A percentile compares a stretch with the other conserved stretches of the same genome.
Conservation (phyloP, 768 basidiomycete genomes). For the Dentipellis fragilis region DNA sequence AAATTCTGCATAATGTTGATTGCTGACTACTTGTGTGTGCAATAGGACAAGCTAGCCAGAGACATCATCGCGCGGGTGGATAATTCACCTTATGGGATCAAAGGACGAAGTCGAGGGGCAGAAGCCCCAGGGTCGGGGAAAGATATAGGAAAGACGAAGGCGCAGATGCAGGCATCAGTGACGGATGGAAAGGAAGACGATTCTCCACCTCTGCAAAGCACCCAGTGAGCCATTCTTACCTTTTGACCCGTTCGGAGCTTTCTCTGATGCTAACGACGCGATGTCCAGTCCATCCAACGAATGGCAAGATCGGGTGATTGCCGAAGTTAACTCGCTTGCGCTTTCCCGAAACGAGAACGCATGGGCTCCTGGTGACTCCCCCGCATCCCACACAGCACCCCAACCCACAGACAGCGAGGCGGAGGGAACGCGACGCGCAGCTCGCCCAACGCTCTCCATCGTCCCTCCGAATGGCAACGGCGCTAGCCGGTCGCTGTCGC, state of each 20-base stretch:
- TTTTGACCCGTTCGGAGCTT: not conserved
- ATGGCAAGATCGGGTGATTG: constrained; percentile 66
- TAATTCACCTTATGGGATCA: constrained; percentile 66
- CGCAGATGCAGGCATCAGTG: constrained; percentile 24
- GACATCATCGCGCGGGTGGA: constrained; percentile 82
- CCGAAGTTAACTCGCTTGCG: constrained; percentile 19
- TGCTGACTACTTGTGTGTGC: not conserved
- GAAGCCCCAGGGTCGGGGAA: not conserved
- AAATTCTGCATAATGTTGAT: not conserved
- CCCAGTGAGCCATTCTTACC: constrained; percentile 55
- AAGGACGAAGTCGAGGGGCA: constrained; percentile 46
- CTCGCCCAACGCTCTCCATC: not conserved
- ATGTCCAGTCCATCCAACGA: constrained; percentile 65
- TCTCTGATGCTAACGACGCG: not conserved
- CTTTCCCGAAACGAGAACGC: constrained; percentile 15
- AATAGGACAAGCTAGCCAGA: constrained; percentile 63
- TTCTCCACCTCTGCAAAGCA: constrained; percentile 12
- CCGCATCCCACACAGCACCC: not conserved
- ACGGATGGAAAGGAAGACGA: not conserved
- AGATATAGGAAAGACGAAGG: constrained; percentile 4
- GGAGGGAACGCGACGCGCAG: not conserved
- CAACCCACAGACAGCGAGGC: not conserved
- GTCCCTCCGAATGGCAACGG: not conserved
- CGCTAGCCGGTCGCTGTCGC: not conserved
- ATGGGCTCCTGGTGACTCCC: not conserved